phyloP scores from a whole-genome alignment of 352 stramenopile species.

The Phytophthora hybrid region DNA sequence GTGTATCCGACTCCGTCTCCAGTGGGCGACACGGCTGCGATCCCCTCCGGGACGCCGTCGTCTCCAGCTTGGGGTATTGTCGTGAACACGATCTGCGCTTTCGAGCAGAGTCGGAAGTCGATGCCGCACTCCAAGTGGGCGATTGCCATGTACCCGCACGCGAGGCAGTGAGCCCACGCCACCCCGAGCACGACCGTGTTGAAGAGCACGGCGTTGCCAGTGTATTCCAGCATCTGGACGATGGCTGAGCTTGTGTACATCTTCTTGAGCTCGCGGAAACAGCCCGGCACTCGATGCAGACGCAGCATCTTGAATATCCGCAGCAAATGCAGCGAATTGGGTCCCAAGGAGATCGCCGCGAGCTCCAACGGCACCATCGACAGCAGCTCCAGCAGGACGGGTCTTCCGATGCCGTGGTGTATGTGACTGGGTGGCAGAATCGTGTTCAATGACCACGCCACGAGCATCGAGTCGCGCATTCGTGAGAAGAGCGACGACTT shows the following conservation, averaged over 20 bases:
- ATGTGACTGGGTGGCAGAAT: constrained; percentile 48
- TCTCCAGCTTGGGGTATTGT: constrained; percentile 23
- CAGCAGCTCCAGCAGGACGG: constrained; percentile 55
- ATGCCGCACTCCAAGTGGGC: constrained; percentile 76
- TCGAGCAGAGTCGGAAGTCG: constrained; percentile 58
- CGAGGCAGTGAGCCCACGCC: constrained; percentile 61
- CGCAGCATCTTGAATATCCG: constrained; percentile 63
- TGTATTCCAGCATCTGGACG: constrained; percentile 68
- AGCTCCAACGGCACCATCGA: constrained; percentile 67
- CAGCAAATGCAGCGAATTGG: constrained; percentile 67
- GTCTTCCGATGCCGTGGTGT: constrained; percentile 42
- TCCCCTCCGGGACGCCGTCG: constrained; percentile 20
- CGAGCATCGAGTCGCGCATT: constrained; percentile 46
- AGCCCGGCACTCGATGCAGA: constrained; percentile 58
- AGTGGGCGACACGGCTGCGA: constrained; percentile 26
- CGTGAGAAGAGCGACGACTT: constrained; percentile 27
- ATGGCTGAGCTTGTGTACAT: constrained; percentile 48
- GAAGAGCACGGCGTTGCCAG: constrained; percentile 60
- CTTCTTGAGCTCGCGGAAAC: constrained; percentile 57
- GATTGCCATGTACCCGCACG: constrained; percentile 72
- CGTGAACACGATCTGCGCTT: constrained; percentile 27
- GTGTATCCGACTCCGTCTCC: constrained; percentile 43
- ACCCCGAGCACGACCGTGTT: constrained; percentile 59
- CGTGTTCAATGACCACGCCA: constrained; percentile 75
- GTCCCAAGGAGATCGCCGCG: constrained; percentile 35